Evolutionary conservation across 2,329 filamentous ascomycete species (phyloP).

Genomic region (Volutella citrinella): DNA sequence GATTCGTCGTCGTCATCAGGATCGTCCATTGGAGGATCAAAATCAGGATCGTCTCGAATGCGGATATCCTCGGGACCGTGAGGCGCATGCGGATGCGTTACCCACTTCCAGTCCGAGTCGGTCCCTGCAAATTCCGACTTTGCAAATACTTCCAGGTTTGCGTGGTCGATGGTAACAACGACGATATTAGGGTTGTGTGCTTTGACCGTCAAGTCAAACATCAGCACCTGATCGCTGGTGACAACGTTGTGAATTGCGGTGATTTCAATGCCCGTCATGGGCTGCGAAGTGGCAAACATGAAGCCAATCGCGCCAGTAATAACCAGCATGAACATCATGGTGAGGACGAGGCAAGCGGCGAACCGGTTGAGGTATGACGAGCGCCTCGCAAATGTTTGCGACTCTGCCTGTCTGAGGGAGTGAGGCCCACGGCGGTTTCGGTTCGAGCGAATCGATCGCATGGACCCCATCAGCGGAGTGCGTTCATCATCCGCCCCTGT

Average conservation of each 20-base stretch:
- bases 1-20: slow-evolving; percentile 60
- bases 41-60: slow-evolving; percentile 29
- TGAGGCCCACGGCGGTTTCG: slow-evolving; percentile 54
- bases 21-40: slow-evolving; percentile 49
- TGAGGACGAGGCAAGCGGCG: slow-evolving; percentile 83
- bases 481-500: slow-evolving; percentile 81
- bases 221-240: slow-evolving; percentile 90
- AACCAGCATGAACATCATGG: slow-evolving; percentile 75
- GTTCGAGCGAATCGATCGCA: slow-evolving; percentile 56
- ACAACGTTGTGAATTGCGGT: slow-evolving; percentile 84
- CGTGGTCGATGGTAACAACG: slow-evolving; percentile 77
- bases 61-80: slow-evolving; percentile 25
- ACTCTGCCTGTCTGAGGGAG: slow-evolving; percentile 68
- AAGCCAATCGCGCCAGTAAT: slow-evolving; percentile 85
- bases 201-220: slow-evolving; percentile 85
- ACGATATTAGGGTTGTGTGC: slow-evolving; percentile 94
- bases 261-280: slow-evolving; percentile 75
- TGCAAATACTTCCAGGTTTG: slow-evolving; percentile 91
- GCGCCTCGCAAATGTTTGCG: slow-evolving; percentile 62
- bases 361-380: slow-evolving; percentile 68
- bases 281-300: slow-evolving; percentile 87
- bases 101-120: slow-evolving; percentile 61
- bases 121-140: slow-evolving; percentile 86
- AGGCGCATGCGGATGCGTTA: slow-evolving; percentile 33
- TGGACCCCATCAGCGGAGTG: slow-evolving; percentile 69